These are phyloP conservation scores for Ascochyta viciae-villosae DNA, from an alignment of 2,329 filamentous ascomycete genomes.

Conservation along the genomic window DNA sequence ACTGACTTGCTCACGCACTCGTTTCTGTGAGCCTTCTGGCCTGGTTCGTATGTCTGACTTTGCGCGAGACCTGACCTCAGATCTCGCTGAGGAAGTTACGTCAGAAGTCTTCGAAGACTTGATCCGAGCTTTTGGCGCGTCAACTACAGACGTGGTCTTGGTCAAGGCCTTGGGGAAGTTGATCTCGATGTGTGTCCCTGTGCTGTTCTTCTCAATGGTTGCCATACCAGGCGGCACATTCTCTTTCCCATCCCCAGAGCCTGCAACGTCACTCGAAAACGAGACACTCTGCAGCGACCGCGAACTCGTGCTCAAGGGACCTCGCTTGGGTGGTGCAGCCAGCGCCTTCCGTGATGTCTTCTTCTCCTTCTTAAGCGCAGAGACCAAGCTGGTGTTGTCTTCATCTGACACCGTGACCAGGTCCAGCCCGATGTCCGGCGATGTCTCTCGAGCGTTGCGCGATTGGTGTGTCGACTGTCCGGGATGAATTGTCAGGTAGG, in stretches of 20 bases:
- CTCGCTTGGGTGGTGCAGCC: conserved; percentile 56
- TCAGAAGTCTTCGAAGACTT: conserved; percentile 28
- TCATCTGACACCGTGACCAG: conserved; percentile 50
- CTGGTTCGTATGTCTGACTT: conserved; percentile 29
- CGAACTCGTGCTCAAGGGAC: conserved; percentile 56
- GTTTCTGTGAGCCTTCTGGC: conserved; percentile 42
- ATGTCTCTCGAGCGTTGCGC: conserved; percentile 39
- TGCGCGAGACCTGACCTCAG: conserved; percentile 20
- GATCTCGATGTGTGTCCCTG: conserved; percentile 39
- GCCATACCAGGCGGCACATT: conserved; percentile 64
- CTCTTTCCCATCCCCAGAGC: conserved; percentile 66
- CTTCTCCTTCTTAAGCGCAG: conserved; percentile 43
- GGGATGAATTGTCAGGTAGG: conserved; percentile 60
- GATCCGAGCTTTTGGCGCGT: conserved; percentile 25
- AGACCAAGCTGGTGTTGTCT: conserved; percentile 40
- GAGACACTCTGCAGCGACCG: conserved; percentile 51
- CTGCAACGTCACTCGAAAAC: conserved; percentile 55
- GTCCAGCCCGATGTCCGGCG: conserved; percentile 48
- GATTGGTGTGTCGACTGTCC: conserved; percentile 47
- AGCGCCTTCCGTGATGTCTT: conserved; percentile 51
- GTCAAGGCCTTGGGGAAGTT: conserved; percentile 39
- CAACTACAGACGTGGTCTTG: conserved; percentile 27
- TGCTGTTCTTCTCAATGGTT: conserved; percentile 33
- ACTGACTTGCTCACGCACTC: conserved; percentile 41
- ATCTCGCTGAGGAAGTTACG: conserved; percentile 18